Evolutionary conservation across 805 yeast species (phyloP).

Genomic region (Ogataea kodamae): DNA sequence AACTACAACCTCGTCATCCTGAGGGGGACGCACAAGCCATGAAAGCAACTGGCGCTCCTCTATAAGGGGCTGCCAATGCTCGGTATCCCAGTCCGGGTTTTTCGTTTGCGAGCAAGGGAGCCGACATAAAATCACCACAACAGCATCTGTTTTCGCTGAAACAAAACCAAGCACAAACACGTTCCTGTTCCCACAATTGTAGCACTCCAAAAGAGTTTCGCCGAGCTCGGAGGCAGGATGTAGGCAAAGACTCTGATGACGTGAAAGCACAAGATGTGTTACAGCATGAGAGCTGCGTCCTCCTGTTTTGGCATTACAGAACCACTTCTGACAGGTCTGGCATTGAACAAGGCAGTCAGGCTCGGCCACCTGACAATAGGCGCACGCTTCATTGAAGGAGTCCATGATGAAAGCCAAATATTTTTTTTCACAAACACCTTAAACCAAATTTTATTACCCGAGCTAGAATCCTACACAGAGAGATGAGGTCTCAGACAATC

Average conservation of each 20-base stretch:
- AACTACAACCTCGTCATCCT: slow-evolving; percentile 60
- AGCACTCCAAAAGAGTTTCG: slow-evolving; percentile 84
- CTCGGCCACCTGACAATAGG: slow-evolving; percentile 72
- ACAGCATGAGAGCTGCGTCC: slow-evolving; percentile 71
- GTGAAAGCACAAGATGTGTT: slow-evolving; percentile 76
- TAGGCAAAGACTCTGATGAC: slow-evolving; percentile 68
- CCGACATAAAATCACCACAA: slow-evolving; percentile 83
- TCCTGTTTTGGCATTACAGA: slow-evolving; percentile 70
- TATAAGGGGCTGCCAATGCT: slow-evolving; percentile 82
- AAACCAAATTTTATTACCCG: slow-evolving; percentile 8
- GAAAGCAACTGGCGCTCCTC: slow-evolving; percentile 73
- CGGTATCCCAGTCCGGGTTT: slow-evolving; percentile 81
- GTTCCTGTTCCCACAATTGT: slow-evolving; percentile 81
- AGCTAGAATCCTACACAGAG: slow-evolving; percentile 6
- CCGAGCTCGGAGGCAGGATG: slow-evolving; percentile 83
- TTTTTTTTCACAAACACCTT: slow-evolving; percentile 9
- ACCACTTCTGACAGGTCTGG: slow-evolving; percentile 77
- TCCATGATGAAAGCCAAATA: slow-evolving; percentile 3
- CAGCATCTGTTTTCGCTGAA: slow-evolving; percentile 79
- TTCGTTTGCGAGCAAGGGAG: slow-evolving; percentile 80
- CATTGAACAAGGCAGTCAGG: slow-evolving; percentile 72
- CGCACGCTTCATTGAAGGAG: slow-evolving; percentile 34
- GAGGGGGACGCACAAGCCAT: slow-evolving; percentile 77
- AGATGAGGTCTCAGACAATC: slow-evolving; percentile 3
- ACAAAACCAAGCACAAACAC: slow-evolving; percentile 83